Base-by-base conservation (phyloP, 306 rosid genomes). In the Dalbergia cochinchinensis region DNA sequence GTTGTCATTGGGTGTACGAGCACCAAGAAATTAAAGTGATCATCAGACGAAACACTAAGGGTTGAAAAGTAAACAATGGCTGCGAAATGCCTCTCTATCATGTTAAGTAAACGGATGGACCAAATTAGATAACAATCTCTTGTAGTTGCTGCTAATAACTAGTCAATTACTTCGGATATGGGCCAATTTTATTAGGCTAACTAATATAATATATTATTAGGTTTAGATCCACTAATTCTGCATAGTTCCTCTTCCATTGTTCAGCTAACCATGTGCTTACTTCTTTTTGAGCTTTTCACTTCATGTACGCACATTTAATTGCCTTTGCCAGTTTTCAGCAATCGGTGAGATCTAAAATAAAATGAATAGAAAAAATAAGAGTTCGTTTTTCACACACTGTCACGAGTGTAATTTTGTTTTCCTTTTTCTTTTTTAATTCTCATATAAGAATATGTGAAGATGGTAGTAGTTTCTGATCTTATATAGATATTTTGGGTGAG, bases 81-180 rank as follows among this genome's bases (percentile, higher is more conserved):
- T 15, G 16, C 14, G 4, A 50, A 33, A 33, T 61, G 8, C 5
- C 4, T 44, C 44, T n/a, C 47, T 76, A 63, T 50, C 20, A 58
- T n/a, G 16, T 68, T 60, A 34, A 11, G 58, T 82, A 4, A 3
- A 20, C 7, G 41, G 8, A 8, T 10, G 50, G 48, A 16, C 74
- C 69, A 33, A 44, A 54, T 11, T 51, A 42, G 44, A 7, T 66
- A n/a, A 39, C 18, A 58, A 50, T 47, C 48, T 58, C 45, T 9
- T 4, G 13, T 22, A 33, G 11, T 3, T 6, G 37, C 3, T 10
- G 18, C 18, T 18, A 11, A 7, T 9, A 15, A 50, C 31, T 8
- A 47, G 78, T 82, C 82, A 82, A 77, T 82, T 62, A 59, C 85
- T 68, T 75, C 12, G 22, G 10, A 34, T 48, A 13, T 63, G 34